Conservation (phyloP, 148 eudicot genomes). For the Heliamphora exappendiculata region DNA sequence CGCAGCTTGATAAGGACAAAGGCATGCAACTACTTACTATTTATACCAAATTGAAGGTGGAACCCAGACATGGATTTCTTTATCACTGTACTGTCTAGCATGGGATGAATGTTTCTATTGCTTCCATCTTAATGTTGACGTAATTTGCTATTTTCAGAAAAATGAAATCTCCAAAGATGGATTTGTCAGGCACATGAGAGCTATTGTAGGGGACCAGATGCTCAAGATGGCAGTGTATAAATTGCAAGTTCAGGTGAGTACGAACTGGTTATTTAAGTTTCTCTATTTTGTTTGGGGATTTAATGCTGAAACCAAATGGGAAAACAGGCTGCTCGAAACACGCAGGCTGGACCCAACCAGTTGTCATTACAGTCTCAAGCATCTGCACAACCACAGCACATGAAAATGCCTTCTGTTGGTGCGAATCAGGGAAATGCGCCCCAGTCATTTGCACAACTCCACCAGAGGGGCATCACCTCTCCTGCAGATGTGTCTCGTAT, state of each 20-base stretch:
- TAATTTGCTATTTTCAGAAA: slow-evolving; percentile 41
- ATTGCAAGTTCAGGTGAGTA: slow-evolving; percentile 62
- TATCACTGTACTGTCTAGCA: neutral
- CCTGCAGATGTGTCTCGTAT: slow-evolving; percentile 22
- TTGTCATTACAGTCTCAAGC: slow-evolving; percentile 37
- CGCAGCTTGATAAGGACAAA: slow-evolving; percentile 85
- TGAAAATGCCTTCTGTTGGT: slow-evolving; percentile 32
- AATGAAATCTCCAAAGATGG: slow-evolving; percentile 79
- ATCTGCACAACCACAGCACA: slow-evolving; percentile 33
- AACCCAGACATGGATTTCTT: slow-evolving; percentile 3
- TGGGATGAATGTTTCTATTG: neutral
- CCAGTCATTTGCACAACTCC: slow-evolving; percentile 31
- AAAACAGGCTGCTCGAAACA: slow-evolving; percentile 29
- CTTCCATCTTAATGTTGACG: neutral
- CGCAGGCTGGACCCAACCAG: slow-evolving; percentile 36
- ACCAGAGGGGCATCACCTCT: slow-evolving; percentile 24
- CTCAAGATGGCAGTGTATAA: slow-evolving; percentile 74
- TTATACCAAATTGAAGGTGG: slow-evolving; percentile 57
- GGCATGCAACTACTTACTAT: slow-evolving; percentile 70
- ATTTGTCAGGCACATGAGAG: slow-evolving; percentile 74
- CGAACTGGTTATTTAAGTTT: slow-evolving; percentile 1
- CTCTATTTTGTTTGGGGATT: slow-evolving; percentile 3
- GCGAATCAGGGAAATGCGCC: slow-evolving; percentile 32
- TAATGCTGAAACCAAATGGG: slow-evolving; percentile 13
- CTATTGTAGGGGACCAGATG: slow-evolving; percentile 89